Evolutionary conservation across 148 eudicot genomes (phyloP).

Genomic region (Gaultheria prostrata): DNA sequence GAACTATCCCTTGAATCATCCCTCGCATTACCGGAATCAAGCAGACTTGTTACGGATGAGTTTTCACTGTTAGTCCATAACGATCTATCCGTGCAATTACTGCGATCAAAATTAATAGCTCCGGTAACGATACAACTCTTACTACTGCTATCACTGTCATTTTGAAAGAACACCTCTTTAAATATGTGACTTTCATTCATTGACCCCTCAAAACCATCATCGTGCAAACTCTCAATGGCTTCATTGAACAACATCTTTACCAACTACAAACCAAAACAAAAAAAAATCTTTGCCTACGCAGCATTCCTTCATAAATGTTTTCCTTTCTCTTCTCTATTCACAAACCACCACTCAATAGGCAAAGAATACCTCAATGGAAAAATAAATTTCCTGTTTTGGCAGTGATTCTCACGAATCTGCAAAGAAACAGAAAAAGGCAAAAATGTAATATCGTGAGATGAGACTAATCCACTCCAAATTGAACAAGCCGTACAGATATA

Average conservation of each 20-base stretch:
- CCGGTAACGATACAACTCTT: slow-evolving; percentile 37
- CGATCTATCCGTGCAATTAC: slow-evolving; percentile 31
- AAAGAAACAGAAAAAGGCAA: background rate
- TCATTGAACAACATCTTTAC: slow-evolving; percentile 25
- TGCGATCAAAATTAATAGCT: slow-evolving; percentile 32
- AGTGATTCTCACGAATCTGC: background rate
- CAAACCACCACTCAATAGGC: slow-evolving; percentile 5
- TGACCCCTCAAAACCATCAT: slow-evolving; percentile 73
- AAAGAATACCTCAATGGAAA: background rate
- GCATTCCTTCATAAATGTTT: slow-evolving; percentile 1
- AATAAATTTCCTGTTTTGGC: background rate
- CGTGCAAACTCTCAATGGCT: slow-evolving; percentile 41
- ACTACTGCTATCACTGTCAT: slow-evolving; percentile 23
- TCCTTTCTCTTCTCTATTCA: slow-evolving; percentile 11
- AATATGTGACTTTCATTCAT: slow-evolving; percentile 52
- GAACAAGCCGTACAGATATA: background rate
- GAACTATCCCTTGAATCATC: slow-evolving; percentile 26
- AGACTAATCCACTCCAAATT: background rate
- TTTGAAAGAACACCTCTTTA: slow-evolving; percentile 63
- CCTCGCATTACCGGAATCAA: slow-evolving; percentile 33
- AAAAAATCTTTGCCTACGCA: slow-evolving; percentile 10
- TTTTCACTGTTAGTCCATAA: slow-evolving; percentile 45
- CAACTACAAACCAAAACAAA: slow-evolving; percentile 8
- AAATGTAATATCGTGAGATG: background rate
- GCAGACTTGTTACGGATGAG: slow-evolving; percentile 53